Conservation (phyloP, 2,329 filamentous ascomycete genomes). For the Sporothrix phasma region DNA sequence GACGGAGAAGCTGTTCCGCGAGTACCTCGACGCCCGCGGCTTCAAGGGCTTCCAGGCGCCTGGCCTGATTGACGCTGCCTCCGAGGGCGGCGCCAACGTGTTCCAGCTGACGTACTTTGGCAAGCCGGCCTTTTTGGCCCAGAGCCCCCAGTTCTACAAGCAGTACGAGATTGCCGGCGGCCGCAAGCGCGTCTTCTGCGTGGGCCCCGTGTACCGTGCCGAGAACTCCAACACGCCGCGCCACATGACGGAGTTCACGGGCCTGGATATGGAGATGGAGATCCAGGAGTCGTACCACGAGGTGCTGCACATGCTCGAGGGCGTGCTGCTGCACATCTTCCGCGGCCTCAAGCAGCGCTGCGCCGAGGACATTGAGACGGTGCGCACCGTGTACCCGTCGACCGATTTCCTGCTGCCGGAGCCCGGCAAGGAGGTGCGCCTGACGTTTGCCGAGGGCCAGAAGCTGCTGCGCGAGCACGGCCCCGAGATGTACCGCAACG, state of each 20-base stretch:
- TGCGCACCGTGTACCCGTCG: slow-evolving; percentile 65
- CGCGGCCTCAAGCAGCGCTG: slow-evolving; percentile 58
- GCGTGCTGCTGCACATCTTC: slow-evolving; percentile 70
- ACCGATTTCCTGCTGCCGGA: slow-evolving; percentile 68
- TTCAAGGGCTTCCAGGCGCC: slow-evolving; percentile 85
- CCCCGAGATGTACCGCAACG: slow-evolving; percentile 53
- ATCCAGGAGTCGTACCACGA: slow-evolving; percentile 71
- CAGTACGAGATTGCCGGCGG: slow-evolving; percentile 75
- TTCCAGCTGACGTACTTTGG: slow-evolving; percentile 88
- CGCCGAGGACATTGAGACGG: slow-evolving; percentile 59
- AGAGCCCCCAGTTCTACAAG: slow-evolving; percentile 80
- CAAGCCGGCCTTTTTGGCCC: slow-evolving; percentile 67
- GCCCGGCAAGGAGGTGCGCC: slow-evolving; percentile 61
- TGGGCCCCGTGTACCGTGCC: slow-evolving; percentile 75
- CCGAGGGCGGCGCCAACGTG: slow-evolving; percentile 86
- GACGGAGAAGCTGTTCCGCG: slow-evolving; percentile 31
- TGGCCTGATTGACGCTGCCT: slow-evolving; percentile 79
- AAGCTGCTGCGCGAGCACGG: slow-evolving; percentile 67
- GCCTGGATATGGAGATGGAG: slow-evolving; percentile 84
- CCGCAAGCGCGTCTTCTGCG: slow-evolving; percentile 66
- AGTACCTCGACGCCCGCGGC: slow-evolving; percentile 61
- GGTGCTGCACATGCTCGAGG: slow-evolving; percentile 61
- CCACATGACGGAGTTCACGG: slow-evolving; percentile 82
- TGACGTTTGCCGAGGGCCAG: slow-evolving; percentile 71
- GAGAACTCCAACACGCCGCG: slow-evolving; percentile 77